phyloP scores from a whole-genome alignment of 106 monocot species.

The Alisma plantagoaquatica region DNA sequence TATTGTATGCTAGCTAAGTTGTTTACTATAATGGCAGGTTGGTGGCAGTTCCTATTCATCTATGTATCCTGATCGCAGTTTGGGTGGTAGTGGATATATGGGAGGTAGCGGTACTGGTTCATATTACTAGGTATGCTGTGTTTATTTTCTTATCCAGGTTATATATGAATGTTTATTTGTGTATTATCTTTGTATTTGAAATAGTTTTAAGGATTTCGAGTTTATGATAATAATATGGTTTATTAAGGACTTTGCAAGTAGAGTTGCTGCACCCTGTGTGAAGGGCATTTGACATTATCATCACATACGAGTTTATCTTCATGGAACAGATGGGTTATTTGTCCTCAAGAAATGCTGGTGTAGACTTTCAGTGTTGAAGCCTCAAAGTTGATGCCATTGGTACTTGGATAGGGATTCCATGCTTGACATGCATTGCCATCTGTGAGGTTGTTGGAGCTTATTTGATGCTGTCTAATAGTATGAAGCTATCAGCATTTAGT shows the following conservation, averaged over 20 bases:
- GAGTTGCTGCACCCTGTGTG: constrained; percentile 1
- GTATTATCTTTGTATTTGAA: neutral
- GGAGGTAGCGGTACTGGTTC: constrained; percentile 58
- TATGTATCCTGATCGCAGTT: constrained; percentile 55
- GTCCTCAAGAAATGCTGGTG: constrained; percentile 32
- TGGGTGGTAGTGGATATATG: constrained; percentile 46
- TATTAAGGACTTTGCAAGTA: constrained; percentile 3
- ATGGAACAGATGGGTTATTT: constrained; percentile 58
- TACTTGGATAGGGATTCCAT: constrained; percentile 20
- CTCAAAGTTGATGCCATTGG: constrained; percentile 45
- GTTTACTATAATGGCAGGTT: constrained; percentile 31
- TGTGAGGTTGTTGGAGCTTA: no score
- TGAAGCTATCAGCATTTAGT: no score
- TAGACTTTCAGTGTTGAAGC: constrained; percentile 47
- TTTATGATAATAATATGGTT: neutral
- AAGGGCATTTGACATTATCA: constrained; percentile 17
- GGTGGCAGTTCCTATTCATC: constrained; percentile 68
- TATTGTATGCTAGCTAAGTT: neutral
- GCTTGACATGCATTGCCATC: no score
- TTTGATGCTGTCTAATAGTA: no score
- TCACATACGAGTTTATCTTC: constrained; percentile 55
- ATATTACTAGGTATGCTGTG: constrained; percentile 73
- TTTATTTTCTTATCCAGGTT: constrained; percentile 1
- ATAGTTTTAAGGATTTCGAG: neutral
- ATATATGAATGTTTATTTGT: neutral